Evolutionary conservation across 768 basidiomycete genomes (phyloP), one percentile per base, ranked within the genome.

Genomic region (Trichaptum fuscoviolaceum): DNA sequence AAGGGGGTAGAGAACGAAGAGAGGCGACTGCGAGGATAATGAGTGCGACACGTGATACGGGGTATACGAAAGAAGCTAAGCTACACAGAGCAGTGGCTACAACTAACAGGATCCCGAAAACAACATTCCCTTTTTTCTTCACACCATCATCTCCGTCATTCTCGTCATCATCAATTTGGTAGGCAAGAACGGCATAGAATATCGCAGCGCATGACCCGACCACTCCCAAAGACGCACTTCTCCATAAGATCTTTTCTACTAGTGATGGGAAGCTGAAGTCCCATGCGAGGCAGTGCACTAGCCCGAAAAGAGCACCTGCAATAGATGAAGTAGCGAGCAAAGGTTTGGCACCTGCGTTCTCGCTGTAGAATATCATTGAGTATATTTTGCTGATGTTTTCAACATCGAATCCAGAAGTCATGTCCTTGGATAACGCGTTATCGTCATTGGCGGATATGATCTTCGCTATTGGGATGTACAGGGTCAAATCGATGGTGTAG

Each of bases 11-110:
- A 17, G 64, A 34, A n/a, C 71, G 30, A 7, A 73, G 68, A 1
- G 69, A 65, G 17, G 67, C 65, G 18, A 71, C 57, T 1, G 71
- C 68, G 57, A 64, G 67, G 17, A 68, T 62, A 36, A 71, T 35
- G 4, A 73, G 57, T 2, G 64, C 26, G 1, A 69, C 1, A 20
- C 71, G 64, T 1, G 69, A 66, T n/a, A 67, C 6, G 25, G 71
- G 30, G 59, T 73, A 70, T n/a, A 65, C 62, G 25, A 35, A 35
- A 36, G 63, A 62, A 27, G 20, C 42, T 12, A 30, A 30, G 8
- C 2, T 30, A 30, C 30, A 30, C 30, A 30, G 30, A 30, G 8
- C 8, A 30, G 10, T 12, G 42, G 6, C 42, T 12, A 52, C 20
- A 52, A 12, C 42, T 20, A 20, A 15, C 42, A 52, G 10, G 5